Conservation (phyloP, 768 basidiomycete species). For the Tricholoma sp. region DNA sequence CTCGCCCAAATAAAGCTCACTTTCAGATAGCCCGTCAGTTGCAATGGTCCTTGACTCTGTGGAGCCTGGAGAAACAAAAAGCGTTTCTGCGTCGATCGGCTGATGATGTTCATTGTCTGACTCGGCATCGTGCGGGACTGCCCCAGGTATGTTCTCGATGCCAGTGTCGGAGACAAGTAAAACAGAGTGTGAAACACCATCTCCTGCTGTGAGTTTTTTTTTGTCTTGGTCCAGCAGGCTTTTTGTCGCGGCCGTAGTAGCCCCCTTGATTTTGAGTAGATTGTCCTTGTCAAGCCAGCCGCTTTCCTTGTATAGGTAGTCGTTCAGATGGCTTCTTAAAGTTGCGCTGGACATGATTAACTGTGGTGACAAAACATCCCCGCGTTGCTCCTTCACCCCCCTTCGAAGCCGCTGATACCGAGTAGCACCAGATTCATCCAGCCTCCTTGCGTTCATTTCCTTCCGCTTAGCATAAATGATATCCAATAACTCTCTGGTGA, state of each 20-base stretch:
- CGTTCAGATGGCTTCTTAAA: slow-evolving; percentile 47
- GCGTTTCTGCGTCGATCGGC: slow-evolving; percentile 11
- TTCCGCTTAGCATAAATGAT: slow-evolving; percentile 40
- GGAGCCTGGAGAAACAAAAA: slow-evolving; percentile 8
- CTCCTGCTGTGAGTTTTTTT: slow-evolving; percentile 14
- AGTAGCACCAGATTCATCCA: slow-evolving; percentile 18
- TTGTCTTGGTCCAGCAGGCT: slow-evolving; percentile 1
- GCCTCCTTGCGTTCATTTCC: slow-evolving; percentile 20
- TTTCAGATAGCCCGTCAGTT: slow-evolving; percentile 17
- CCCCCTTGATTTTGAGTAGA: slow-evolving; percentile 34
- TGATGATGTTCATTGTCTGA: slow-evolving; percentile 1
- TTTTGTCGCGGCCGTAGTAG: slow-evolving; percentile 5
- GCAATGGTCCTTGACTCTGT: slow-evolving; percentile 8
- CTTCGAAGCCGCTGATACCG: slow-evolving; percentile 13
- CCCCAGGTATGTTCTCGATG: slow-evolving; percentile 52
- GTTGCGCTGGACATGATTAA: slow-evolving; percentile 71
- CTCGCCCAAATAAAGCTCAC: slow-evolving; percentile 16
- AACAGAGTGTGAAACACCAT: slow-evolving; percentile 43
- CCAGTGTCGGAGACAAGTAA: slow-evolving; percentile 56
- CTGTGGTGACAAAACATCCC: slow-evolving; percentile 38
- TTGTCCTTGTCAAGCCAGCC: slow-evolving; percentile 51
- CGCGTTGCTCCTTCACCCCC: slow-evolving; percentile 7
- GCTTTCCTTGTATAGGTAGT: slow-evolving; percentile 50
- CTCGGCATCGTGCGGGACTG: slow-evolving; percentile 17
- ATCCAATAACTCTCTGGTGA: slow-evolving; percentile 57